A percentile compares a stretch with the other conserved stretches of the same genome.
phyloP scores from a whole-genome alignment of 1,284 basidiomycete species.

The Pseudozyma pruni region DNA sequence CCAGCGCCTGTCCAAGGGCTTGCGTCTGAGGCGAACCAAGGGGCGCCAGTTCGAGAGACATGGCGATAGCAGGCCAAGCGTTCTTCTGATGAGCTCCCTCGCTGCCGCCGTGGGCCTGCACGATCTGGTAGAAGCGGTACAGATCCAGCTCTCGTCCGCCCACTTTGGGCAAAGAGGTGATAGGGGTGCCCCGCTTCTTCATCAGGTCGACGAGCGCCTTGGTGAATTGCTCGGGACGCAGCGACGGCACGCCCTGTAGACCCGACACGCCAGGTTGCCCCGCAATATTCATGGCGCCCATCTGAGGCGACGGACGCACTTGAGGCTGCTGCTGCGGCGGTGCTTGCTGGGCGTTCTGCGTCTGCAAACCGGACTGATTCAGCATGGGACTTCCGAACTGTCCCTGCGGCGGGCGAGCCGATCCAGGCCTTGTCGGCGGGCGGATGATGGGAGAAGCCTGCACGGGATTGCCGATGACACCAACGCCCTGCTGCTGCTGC shows the following conservation, averaged over 20 bases:
- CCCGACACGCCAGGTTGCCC: constrained; percentile 33
- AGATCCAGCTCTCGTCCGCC: constrained; percentile 58
- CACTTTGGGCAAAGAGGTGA: constrained; percentile 51
- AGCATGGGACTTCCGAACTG: constrained; percentile 49
- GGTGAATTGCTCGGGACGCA: constrained; percentile 62
- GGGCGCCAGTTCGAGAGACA: constrained; percentile 55
- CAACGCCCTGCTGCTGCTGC: constrained; percentile 24
- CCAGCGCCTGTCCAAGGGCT: constrained; percentile 47
- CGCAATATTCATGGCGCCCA: constrained; percentile 28
- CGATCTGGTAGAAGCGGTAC: constrained; percentile 60
- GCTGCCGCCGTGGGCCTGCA: constrained; percentile 62
- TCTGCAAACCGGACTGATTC: constrained; percentile 27
- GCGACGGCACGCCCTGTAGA: constrained; percentile 36
- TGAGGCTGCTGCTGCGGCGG: constrained; percentile 33
- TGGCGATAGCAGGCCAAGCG: constrained; percentile 57
- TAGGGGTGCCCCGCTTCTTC: constrained; percentile 58
- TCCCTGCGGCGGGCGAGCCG: constrained; percentile 39
- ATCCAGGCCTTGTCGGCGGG: constrained; percentile 38
- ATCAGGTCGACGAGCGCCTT: constrained; percentile 60
- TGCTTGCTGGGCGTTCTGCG: constrained; percentile 23
- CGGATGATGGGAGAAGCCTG: constrained; percentile 45
- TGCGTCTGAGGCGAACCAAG: constrained; percentile 53
- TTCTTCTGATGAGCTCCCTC: constrained; percentile 58
- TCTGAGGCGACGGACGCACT: constrained; percentile 43
- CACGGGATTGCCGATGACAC: constrained; percentile 20